These are phyloP conservation scores for Bruguiera sexangula DNA, from an alignment of 345 rosid genomes.

Conservation along the genomic window DNA sequence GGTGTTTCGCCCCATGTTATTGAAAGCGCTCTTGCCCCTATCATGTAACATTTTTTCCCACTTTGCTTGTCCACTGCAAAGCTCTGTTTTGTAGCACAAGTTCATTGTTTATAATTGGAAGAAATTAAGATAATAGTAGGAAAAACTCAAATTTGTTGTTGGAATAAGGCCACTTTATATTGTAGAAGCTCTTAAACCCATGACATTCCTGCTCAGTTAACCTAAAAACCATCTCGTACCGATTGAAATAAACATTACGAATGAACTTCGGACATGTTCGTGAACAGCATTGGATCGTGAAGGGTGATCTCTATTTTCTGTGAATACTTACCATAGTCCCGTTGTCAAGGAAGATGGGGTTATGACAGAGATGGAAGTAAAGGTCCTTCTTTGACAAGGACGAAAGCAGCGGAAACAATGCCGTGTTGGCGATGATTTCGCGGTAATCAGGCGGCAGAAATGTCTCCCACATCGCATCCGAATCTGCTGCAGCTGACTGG, in stretches of 20 bases:
- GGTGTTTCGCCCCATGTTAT: background rate
- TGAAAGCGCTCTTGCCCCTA: slow-evolving; percentile 8
- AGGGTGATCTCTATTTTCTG: too few species aligned
- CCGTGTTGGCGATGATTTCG: background rate
- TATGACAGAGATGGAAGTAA: slow-evolving; percentile 8
- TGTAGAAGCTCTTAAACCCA: too few species aligned
- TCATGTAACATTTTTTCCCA: slow-evolving; percentile 19
- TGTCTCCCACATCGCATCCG: slow-evolving; percentile 8
- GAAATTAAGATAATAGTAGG: too few species aligned
- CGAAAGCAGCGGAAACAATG: background rate
- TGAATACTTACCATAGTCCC: slow-evolving; percentile 4
- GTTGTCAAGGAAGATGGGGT: slow-evolving; percentile 6
- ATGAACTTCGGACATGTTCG: too few species aligned
- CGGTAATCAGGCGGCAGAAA: background rate
- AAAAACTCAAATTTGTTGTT: too few species aligned
- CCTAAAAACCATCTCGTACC: too few species aligned
- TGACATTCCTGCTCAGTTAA: too few species aligned
- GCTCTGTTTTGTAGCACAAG: background rate
- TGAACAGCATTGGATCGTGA: too few species aligned
- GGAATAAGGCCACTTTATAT: too few species aligned
- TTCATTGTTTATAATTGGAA: too few species aligned
- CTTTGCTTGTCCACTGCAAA: slow-evolving; percentile 9
- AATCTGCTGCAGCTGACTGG: slow-evolving; percentile 6
- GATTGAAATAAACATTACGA: too few species aligned
- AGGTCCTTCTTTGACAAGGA: background rate